A percentile compares a stretch with the other conserved stretches of the same genome.
phyloP scores from a whole-genome alignment of 441 rosid genomes.

The Gossypium aridum region DNA sequence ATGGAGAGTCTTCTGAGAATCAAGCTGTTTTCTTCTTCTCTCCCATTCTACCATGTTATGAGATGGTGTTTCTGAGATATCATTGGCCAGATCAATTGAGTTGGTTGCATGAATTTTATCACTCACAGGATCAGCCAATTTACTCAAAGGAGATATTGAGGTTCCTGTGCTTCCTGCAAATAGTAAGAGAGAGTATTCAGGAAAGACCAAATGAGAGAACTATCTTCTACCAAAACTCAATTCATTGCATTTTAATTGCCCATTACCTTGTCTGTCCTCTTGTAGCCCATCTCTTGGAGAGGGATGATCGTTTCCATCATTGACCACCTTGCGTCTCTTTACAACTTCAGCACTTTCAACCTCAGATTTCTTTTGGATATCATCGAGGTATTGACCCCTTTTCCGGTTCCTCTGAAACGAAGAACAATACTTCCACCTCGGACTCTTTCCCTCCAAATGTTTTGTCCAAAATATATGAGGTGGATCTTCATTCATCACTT shows the following conservation, averaged over 20 bases:
- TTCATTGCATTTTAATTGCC: not conserved
- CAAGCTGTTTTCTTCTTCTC: constrained; percentile 25
- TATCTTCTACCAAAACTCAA: not conserved
- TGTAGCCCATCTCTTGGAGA: constrained; percentile 16
- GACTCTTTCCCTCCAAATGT: constrained; percentile 49
- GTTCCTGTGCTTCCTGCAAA: constrained; percentile 29
- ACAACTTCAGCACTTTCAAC: constrained; percentile 25
- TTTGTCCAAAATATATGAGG: constrained; percentile 74
- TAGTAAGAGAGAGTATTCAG: not conserved
- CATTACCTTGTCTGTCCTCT: constrained; percentile 37
- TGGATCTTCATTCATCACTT: constrained; percentile 37
- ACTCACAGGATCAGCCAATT: constrained; percentile 14
- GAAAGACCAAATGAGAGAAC: not conserved
- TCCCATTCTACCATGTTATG: constrained; percentile 29
- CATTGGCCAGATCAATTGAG: constrained; percentile 20
- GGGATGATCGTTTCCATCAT: constrained; percentile 22
- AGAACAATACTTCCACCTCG: constrained; percentile 57
- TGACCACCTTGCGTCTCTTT: constrained; percentile 58
- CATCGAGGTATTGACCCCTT: constrained; percentile 40
- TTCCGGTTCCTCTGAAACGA: constrained; percentile 60
- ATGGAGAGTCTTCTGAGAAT: constrained; percentile 57
- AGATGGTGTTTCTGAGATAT: constrained; percentile 28
- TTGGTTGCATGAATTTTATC: constrained; percentile 13
- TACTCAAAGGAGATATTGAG: constrained; percentile 17
- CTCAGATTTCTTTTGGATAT: constrained; percentile 18